Percentiles rank a stretch among this genome's conserved stretches.
Conservation (phyloP, 192 early-diverging fungal genomes). For the Phlyctochytrium bullatum region DNA sequence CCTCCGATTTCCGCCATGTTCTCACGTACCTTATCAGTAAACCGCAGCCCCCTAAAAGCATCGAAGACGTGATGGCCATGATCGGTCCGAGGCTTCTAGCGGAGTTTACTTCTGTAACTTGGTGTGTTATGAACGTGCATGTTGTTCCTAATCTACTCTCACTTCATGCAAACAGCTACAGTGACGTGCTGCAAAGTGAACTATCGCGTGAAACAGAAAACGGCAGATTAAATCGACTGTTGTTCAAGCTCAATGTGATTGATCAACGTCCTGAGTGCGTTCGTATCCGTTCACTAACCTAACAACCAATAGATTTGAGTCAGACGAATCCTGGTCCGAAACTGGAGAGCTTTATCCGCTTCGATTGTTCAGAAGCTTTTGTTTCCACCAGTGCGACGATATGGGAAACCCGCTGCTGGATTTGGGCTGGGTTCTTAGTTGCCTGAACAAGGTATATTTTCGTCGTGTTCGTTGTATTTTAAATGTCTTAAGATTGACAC, state of each 20-base stretch:
- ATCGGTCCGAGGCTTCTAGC: slow-evolving; percentile 71
- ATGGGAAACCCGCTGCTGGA: slow-evolving; percentile 80
- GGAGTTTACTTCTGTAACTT: slow-evolving; percentile 72
- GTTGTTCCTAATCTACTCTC: background rate
- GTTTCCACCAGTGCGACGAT: slow-evolving; percentile 92
- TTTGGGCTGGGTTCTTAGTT: slow-evolving; percentile 90
- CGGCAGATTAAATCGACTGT: slow-evolving; percentile 79
- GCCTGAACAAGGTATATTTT: slow-evolving; percentile 87
- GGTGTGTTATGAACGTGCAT: slow-evolving; percentile 31
- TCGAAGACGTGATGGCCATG: slow-evolving; percentile 78
- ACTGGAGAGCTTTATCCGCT: slow-evolving; percentile 96
- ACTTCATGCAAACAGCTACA: slow-evolving; percentile 43
- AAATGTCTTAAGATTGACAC: slow-evolving; percentile 71
- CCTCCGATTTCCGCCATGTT: slow-evolving; percentile 79
- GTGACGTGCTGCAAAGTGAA: slow-evolving; percentile 77
- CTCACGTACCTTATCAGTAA: slow-evolving; percentile 76
- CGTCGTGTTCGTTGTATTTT: background rate
- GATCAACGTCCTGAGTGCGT: slow-evolving; percentile 81
- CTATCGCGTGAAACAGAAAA: slow-evolving; percentile 88
- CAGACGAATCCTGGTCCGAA: slow-evolving; percentile 93
- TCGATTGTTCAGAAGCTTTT: slow-evolving; percentile 95
- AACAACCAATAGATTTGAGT: slow-evolving; percentile 60
- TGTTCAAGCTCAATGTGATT: slow-evolving; percentile 92
- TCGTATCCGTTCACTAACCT: background rate
- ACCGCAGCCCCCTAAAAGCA: slow-evolving; percentile 65